Evolutionary conservation across 1,284 basidiomycete genomes (phyloP), one percentile per base, ranked within the genome.

Genomic region (Sporisorium exsertum): DNA sequence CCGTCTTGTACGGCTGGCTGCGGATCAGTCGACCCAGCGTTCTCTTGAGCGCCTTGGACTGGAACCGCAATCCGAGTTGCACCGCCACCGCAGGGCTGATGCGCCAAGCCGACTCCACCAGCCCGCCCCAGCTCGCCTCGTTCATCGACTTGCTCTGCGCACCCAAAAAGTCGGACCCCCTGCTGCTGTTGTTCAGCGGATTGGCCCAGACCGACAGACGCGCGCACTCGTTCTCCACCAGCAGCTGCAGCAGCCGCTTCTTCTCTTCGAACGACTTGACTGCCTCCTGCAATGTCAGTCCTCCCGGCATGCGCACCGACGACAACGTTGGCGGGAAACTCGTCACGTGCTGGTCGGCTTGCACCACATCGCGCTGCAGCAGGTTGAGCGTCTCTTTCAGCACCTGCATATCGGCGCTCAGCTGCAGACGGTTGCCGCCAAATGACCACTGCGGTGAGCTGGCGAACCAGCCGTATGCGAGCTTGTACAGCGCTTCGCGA

Each of bases 161-260:
- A 9, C 80, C 81, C 0, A 58, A 55, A 56, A 73, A 83, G 55
- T 83, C 81, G 13, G 82, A 83, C 12, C 91, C 92, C 72, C 92
- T 90, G 16, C 46, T 46, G 27, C 32, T 26, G 71, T 95, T 94
- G 73, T 91, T 92, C 27, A 90, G 88, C 0, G 95, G 94, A 85
- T 99, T 98, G 53, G 89, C 88, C 97, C 97, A 99, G 1, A 99
- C 95, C 4, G 88, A 89, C 52, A 99, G 87, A 15, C 94, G 89
- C 80, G 89, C 91, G 47, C 96, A 91, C 85, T 99, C 97, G 82
- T 93, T 95, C 85, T 97, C 94, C 13, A 95, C 90, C 15, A 99
- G 88, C 5, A 96, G 87, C 53, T 92, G 89, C 27, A 98, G 87
- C 53, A 81, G 47, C 42, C 72, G 16, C 58, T 84, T 81, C 64